Percentiles rank a stretch among this genome's conserved stretches.
phyloP scores from a whole-genome alignment of 164 flowering plant genomes.

The Stephania yunnanensis region DNA sequence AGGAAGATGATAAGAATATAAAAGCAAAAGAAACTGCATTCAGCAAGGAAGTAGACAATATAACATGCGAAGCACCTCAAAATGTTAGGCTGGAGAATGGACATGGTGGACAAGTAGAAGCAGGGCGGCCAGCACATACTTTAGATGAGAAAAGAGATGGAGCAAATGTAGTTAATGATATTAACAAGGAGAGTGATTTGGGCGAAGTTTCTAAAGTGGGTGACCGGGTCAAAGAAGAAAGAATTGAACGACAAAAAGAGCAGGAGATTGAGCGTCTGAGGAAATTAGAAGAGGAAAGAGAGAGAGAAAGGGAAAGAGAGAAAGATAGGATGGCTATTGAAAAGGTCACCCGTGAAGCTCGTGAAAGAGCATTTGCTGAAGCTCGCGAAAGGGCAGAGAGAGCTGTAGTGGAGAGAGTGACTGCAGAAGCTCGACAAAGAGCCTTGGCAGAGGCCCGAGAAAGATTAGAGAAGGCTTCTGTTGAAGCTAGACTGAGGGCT shows the following conservation, averaged over 20 bases:
- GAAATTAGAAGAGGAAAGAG: slow-evolving; percentile 34
- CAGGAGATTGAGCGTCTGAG: slow-evolving; percentile 30
- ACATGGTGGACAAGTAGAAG: slow-evolving; percentile 28
- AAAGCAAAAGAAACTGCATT: slow-evolving; percentile 10
- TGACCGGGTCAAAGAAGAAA: slow-evolving; percentile 33
- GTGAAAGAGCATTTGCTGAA: slow-evolving; percentile 75
- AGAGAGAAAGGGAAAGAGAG: slow-evolving; percentile 37
- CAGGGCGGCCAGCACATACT: slow-evolving; percentile 15
- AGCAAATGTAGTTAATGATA: slow-evolving; percentile 18
- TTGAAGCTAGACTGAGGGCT: slow-evolving; percentile 60
- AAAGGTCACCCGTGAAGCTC: slow-evolving; percentile 80
- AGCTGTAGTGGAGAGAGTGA: slow-evolving; percentile 62
- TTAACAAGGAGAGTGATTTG: slow-evolving; percentile 22
- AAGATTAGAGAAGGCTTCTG: slow-evolving; percentile 45
- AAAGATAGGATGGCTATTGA: slow-evolving; percentile 56
- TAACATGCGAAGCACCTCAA: slow-evolving; percentile 17
- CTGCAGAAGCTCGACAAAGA: slow-evolving; percentile 55
- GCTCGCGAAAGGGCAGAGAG: slow-evolving; percentile 71
- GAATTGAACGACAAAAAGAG: slow-evolving; percentile 28
- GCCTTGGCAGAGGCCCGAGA: slow-evolving; percentile 44
- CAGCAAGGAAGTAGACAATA: slow-evolving; percentile 22
- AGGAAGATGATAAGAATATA: slow-evolving; percentile 12
- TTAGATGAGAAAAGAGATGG: slow-evolving; percentile 23
- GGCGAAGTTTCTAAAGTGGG: slow-evolving; percentile 16
- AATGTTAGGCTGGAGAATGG: slow-evolving; percentile 17